phyloP scores from a whole-genome alignment of 352 stramenopile species.

The Paralagenidium karlingii region DNA sequence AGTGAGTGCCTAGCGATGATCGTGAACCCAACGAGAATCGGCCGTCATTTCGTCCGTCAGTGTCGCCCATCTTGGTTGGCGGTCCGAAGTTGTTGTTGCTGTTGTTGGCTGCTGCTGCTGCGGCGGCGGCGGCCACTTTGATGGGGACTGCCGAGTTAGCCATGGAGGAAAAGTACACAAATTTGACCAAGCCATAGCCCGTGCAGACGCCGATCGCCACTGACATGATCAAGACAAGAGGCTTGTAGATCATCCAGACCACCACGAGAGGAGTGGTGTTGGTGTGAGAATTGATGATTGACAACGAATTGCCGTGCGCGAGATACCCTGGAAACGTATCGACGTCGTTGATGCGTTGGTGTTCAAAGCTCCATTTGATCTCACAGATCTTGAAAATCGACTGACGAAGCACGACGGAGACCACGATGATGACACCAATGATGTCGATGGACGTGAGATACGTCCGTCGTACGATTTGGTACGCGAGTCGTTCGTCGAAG shows the following conservation, averaged over 20 bases:
- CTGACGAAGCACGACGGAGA: conserved; percentile 3
- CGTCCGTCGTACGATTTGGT: conserved; percentile 6
- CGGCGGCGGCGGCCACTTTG: too few species aligned
- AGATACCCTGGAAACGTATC: conserved; percentile 7
- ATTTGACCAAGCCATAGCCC: background rate
- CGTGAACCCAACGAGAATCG: too few species aligned
- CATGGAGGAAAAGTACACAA: background rate
- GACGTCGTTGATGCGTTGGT: conserved; percentile 8
- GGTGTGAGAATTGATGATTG: conserved; percentile 1
- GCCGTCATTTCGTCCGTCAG: too few species aligned
- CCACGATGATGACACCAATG: conserved; percentile 1
- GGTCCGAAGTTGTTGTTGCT: too few species aligned
- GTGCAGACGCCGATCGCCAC: conserved; percentile 1
- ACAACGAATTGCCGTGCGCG: conserved; percentile 10
- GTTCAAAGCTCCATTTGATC: conserved; percentile 5
- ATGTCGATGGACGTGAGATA: conserved; percentile 10
- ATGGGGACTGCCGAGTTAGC: too few species aligned
- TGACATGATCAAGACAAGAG: conserved; percentile 5
- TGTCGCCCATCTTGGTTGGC: too few species aligned
- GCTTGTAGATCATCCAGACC: conserved; percentile 5
- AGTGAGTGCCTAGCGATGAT: too few species aligned
- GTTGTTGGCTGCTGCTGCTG: background rate
- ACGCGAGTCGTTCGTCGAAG: conserved; percentile 4
- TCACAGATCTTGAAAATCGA: conserved; percentile 9
- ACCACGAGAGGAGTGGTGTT: conserved; percentile 3